phyloP scores from a whole-genome alignment of 495 filamentous ascomycete genomes.

The Daldinia grandis region DNA sequence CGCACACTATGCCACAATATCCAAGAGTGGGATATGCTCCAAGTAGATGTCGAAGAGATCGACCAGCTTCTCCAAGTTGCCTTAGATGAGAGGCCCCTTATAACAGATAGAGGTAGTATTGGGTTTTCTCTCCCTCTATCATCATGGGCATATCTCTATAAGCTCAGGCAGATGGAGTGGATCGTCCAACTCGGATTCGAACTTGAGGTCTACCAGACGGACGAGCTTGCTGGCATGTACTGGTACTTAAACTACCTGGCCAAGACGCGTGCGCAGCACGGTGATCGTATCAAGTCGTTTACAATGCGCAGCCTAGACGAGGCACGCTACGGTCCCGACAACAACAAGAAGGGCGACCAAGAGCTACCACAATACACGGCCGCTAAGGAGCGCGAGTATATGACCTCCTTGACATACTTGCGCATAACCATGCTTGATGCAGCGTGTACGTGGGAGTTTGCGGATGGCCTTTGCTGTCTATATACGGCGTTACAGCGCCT shows the following conservation, averaged over 20 bases:
- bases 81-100: constrained; percentile 67
- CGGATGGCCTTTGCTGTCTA: constrained; percentile 70
- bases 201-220: constrained; percentile 83
- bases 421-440: constrained; percentile 72
- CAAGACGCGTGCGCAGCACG: constrained; percentile 64
- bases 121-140: constrained; percentile 73
- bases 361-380: constrained; percentile 34
- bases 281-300: constrained; percentile 77
- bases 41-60: constrained; percentile 81
- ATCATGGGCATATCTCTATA: constrained; percentile 89
- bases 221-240: constrained; percentile 91
- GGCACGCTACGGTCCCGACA: constrained; percentile 35
- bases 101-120: constrained; percentile 43
- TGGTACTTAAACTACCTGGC: constrained; percentile 75
- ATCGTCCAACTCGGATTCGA: constrained; percentile 96
- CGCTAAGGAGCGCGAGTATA: constrained; percentile 56
- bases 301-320: constrained; percentile 49
- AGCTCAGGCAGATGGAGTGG: constrained; percentile 84
- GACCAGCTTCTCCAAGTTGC: constrained; percentile 74
- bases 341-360: constrained; percentile 26
- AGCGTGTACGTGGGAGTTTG: constrained; percentile 72
- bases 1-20: constrained; percentile 83
- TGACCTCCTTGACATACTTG: constrained; percentile 65
- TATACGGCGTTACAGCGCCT: constrained; percentile 73
- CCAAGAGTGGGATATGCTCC: constrained; percentile 83